Conservation (phyloP, 164 flowering plant species). For the Tetrastigma voinierianum region DNA sequence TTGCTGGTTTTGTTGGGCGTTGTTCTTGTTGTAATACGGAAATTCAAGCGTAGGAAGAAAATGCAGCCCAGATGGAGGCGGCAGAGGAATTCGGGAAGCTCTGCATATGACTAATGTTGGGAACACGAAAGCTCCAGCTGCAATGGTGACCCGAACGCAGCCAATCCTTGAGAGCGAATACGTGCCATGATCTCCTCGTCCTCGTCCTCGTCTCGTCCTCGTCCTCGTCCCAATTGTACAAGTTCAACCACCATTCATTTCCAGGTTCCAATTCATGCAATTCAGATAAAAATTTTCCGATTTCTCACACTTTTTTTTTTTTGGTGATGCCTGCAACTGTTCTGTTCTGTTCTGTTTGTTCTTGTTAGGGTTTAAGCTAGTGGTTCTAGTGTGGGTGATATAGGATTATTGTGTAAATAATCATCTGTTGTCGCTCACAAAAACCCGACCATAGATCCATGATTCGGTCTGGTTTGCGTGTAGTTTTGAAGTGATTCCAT, state of each 20-base stretch:
- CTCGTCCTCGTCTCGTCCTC: too few species aligned
- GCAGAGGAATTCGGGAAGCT: constrained; percentile 74
- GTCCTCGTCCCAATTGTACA: constrained; percentile 10
- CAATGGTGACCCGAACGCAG: constrained; percentile 50
- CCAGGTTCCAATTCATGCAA: constrained; percentile 27
- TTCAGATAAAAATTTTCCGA: constrained; percentile 28
- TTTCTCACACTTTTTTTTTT: constrained; percentile 24
- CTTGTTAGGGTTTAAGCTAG: too few species aligned
- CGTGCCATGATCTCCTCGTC: constrained; percentile 33
- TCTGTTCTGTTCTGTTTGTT: constrained; percentile 13
- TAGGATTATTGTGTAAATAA: constrained; percentile 39
- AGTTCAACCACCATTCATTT: constrained; percentile 18
- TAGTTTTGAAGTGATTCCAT: constrained; percentile 17
- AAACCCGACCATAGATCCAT: constrained; percentile 17
- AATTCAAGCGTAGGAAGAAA: constrained; percentile 40
- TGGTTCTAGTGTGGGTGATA: constrained; percentile 29
- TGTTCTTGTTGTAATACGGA: constrained; percentile 40
- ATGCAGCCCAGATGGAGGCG: constrained; percentile 73
- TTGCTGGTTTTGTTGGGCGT: constrained; percentile 38
- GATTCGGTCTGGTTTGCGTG: constrained; percentile 39
- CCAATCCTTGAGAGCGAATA: constrained; percentile 55
- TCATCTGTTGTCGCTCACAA: constrained; percentile 23
- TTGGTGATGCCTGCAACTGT: constrained; percentile 7
- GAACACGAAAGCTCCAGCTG: constrained; percentile 51
- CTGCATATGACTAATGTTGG: constrained; percentile 49